Conservation (phyloP, 1,139 yeast species). For the Suhomyces taliae region DNA sequence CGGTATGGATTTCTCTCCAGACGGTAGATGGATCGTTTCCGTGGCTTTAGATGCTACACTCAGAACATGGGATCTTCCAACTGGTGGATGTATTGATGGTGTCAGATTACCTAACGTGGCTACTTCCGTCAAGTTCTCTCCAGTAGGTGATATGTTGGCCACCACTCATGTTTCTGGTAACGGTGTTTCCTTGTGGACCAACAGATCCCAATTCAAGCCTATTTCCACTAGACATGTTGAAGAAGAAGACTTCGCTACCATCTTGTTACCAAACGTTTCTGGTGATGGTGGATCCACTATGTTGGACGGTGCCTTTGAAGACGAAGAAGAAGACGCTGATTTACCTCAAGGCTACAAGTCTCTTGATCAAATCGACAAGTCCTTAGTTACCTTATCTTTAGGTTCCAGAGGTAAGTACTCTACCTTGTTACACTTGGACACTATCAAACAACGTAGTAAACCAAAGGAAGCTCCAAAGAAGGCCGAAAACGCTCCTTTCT, state of each 20-base stretch:
- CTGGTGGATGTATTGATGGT: constrained; percentile 97
- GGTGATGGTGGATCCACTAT: constrained; percentile 79
- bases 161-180: constrained; percentile 90
- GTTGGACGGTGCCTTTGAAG: constrained; percentile 75
- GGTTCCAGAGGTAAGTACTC: constrained; percentile 79
- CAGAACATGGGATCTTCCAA: constrained; percentile 96
- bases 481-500: constrained; percentile 84
- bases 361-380: constrained; percentile 61
- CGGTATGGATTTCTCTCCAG: constrained; percentile 86
- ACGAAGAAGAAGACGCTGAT: constrained; percentile 28
- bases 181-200: constrained; percentile 92
- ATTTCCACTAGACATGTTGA: constrained; percentile 74
- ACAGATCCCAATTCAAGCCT: constrained; percentile 78
- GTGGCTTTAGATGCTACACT: constrained; percentile 83
- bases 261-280: constrained; percentile 71
- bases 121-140: constrained; percentile 78
- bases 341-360: constrained; percentile 46
- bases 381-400: constrained; percentile 69
- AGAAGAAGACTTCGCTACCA: constrained; percentile 65
- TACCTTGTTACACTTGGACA: constrained; percentile 78
- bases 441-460: constrained; percentile 81
- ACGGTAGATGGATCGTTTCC: constrained; percentile 93
- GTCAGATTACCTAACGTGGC: constrained; percentile 75
- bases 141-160: constrained; percentile 87
- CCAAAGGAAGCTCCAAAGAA: constrained; percentile 88